phyloP scores from a whole-genome alignment of 805 yeast species.

The Myxozyma udenii region DNA sequence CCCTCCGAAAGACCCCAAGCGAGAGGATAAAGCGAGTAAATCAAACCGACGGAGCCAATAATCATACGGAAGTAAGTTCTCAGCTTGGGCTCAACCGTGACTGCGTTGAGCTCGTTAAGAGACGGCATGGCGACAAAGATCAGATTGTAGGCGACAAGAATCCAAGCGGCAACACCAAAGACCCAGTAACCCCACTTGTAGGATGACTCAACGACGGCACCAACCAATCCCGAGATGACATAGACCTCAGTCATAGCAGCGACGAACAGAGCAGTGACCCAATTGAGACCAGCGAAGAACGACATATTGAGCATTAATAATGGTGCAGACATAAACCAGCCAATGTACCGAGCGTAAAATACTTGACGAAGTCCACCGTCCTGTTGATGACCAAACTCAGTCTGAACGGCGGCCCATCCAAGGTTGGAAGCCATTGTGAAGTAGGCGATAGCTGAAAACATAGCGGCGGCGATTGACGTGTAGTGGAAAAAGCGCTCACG shows the following conservation, averaged over 20 bases:
- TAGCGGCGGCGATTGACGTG: slow-evolving; percentile 44
- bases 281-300: slow-evolving; percentile 36
- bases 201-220: slow-evolving; percentile 51
- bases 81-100: slow-evolving; percentile 15
- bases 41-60: slow-evolving; percentile 2
- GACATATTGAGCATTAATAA: slow-evolving; percentile 41
- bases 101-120: slow-evolving; percentile 17
- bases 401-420: slow-evolving; percentile 50
- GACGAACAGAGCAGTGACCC: slow-evolving; percentile 37
- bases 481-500: slow-evolving; percentile 41
- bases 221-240: slow-evolving; percentile 56
- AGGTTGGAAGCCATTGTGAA: slow-evolving; percentile 57
- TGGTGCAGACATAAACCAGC: slow-evolving; percentile 58
- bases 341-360: slow-evolving; percentile 55
- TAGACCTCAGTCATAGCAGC: slow-evolving; percentile 45
- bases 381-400: slow-evolving; percentile 50
- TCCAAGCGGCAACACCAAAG: slow-evolving; percentile 48
- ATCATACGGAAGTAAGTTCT: slow-evolving; percentile 4
- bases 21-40: slow-evolving; percentile 44
- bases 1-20: slow-evolving; percentile 59
- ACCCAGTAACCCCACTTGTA: slow-evolving; percentile 71
- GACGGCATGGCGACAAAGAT: slow-evolving; percentile 11
- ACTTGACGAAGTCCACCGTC: slow-evolving; percentile 47
- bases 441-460: slow-evolving; percentile 49
- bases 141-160: slow-evolving; percentile 31